A percentile compares a stretch with the other conserved stretches of the same genome.
Conservation (phyloP, 441 rosid species). For the Breynia disticha region DNA sequence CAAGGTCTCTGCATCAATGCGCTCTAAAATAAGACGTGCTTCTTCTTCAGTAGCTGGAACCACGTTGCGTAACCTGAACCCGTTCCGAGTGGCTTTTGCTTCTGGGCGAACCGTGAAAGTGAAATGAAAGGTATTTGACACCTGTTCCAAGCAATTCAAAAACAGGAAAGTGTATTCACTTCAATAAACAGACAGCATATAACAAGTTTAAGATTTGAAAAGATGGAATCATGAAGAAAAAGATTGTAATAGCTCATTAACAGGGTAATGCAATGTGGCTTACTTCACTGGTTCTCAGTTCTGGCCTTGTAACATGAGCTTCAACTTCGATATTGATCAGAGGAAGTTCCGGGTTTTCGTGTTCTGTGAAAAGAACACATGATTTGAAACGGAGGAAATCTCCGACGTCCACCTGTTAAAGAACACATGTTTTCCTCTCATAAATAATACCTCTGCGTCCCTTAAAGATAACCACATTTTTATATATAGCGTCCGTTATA, state of each 20-base stretch:
- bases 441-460: neutral
- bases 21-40: slow-evolving; percentile 59
- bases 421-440: neutral
- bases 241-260: neutral
- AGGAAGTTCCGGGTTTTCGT: slow-evolving; percentile 51
- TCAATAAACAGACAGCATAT: too few species aligned
- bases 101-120: slow-evolving; percentile 66
- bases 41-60: slow-evolving; percentile 92
- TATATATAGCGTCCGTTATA: too few species aligned
- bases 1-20: slow-evolving; percentile 54
- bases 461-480: too few species aligned
- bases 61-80: slow-evolving; percentile 50
- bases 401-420: slow-evolving; percentile 76
- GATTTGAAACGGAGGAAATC: slow-evolving; percentile 72
- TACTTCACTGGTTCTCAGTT: slow-evolving; percentile 78
- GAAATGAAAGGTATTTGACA: slow-evolving; percentile 72
- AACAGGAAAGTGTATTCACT: neutral
- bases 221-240: neutral
- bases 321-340: slow-evolving; percentile 70
- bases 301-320: slow-evolving; percentile 84
- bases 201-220: too few species aligned
- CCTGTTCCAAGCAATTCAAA: slow-evolving; percentile 26
- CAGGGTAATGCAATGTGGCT: slow-evolving; percentile 1
- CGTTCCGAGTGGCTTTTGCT: slow-evolving; percentile 50
- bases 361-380: slow-evolving; percentile 63